Evolutionary conservation across 1,284 basidiomycete species (phyloP).

Genomic region (Heterobasidion occidentale): DNA sequence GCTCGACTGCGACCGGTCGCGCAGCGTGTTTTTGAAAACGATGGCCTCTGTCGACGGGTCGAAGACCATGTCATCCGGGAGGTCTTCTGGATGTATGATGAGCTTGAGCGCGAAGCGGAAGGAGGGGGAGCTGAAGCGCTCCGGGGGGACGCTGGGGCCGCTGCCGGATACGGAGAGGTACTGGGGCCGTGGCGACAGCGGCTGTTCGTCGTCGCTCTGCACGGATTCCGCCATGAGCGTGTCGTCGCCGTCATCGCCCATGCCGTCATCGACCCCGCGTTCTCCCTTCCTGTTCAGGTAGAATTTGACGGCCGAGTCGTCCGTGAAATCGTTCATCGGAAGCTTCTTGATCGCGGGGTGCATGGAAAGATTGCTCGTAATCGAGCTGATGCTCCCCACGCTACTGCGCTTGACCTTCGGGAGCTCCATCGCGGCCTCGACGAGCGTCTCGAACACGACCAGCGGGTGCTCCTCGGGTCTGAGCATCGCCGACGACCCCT

Average conservation of each 20-base stretch:
- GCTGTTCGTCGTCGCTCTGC: conserved; percentile 17
- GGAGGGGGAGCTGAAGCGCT: conserved; percentile 74
- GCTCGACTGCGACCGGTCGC: conserved; percentile 38
- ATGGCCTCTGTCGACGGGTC: conserved; percentile 89
- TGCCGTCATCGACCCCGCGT: conserved; percentile 23
- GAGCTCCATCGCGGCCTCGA: conserved; percentile 69
- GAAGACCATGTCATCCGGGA: conserved; percentile 91
- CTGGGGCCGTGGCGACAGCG: conserved; percentile 22
- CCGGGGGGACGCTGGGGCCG: conserved; percentile 45
- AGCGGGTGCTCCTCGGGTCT: conserved; percentile 73
- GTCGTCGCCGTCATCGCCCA: conserved; percentile 39
- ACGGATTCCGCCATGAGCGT: conserved; percentile 38
- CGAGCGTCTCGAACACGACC: conserved; percentile 78
- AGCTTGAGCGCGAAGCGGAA: conserved; percentile 83
- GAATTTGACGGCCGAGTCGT: conserved; percentile 95
- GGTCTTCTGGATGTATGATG: conserved; percentile 79
- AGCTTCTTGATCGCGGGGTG: conserved; percentile 91
- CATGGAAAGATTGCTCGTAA: conserved; percentile 85
- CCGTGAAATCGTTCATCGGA: conserved; percentile 94
- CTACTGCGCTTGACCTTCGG: conserved; percentile 90
- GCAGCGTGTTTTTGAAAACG: conserved; percentile 67
- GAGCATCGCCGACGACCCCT: conserved; percentile 75
- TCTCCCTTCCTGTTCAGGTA: conserved; percentile 70
- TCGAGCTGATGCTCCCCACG: conserved; percentile 88
- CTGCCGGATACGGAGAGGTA: conserved; percentile 30